A percentile compares a stretch with the other conserved stretches of the same genome.
phyloP scores from a whole-genome alignment of 2,329 filamentous ascomycete species.

The Nemania sp. region DNA sequence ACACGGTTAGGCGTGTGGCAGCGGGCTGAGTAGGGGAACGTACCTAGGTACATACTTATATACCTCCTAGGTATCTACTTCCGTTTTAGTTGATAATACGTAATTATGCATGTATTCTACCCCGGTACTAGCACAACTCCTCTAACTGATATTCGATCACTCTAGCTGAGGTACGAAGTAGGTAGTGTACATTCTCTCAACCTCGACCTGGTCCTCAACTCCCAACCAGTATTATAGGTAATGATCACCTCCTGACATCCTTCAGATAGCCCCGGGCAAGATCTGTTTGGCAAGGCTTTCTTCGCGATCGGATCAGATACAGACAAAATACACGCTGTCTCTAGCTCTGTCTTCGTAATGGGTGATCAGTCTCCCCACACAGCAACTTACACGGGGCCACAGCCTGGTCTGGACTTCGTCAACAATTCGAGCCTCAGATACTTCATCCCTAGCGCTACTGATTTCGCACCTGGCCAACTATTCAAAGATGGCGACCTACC shows the following conservation, averaged over 20 bases:
- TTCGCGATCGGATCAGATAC: too few relatives aligned
- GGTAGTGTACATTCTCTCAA: too few relatives aligned
- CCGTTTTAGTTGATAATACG: too few relatives aligned
- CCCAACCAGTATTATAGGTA: not conserved
- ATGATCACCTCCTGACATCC: not conserved
- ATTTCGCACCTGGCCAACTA: constrained; percentile 57
- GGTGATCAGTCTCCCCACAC: constrained; percentile 39
- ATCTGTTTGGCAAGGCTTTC: not conserved
- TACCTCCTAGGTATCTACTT: too few relatives aligned
- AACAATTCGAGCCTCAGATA: constrained; percentile 65
- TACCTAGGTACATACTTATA: too few relatives aligned
- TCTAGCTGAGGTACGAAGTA: too few relatives aligned
- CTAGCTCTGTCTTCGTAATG: constrained; percentile 32
- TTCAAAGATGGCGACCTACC: constrained; percentile 51
- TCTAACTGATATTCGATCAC: too few relatives aligned
- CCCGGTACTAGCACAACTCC: too few relatives aligned
- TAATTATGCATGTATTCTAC: too few relatives aligned
- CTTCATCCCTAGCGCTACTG: constrained; percentile 61
- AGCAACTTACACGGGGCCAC: constrained; percentile 20
- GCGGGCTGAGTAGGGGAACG: too few relatives aligned
- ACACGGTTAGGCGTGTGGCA: too few relatives aligned
- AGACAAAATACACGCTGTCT: not conserved
- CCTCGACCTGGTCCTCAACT: too few relatives aligned
- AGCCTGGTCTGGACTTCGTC: constrained; percentile 52
- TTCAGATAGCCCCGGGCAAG: not conserved